Evolutionary conservation across 2,329 filamentous ascomycete species (phyloP).

Genomic region (Aaosphaeria pasadenensis): DNA sequence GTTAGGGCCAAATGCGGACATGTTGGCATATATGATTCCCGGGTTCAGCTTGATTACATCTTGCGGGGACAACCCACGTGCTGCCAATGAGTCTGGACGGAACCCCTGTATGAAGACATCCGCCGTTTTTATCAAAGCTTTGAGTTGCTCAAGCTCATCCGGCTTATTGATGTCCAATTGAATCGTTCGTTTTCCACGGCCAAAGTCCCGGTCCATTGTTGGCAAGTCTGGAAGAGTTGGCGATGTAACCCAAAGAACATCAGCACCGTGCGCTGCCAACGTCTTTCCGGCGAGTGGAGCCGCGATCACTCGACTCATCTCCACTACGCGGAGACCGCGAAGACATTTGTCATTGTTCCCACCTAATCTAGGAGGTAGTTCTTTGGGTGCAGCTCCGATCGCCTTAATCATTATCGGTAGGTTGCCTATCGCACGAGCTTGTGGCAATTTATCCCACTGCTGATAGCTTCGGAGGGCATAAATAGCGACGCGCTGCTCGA

Average conservation of each 20-base stretch:
- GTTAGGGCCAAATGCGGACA: slow-evolving; percentile 52
- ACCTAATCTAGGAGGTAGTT: background rate
- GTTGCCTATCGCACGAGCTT: slow-evolving; percentile 43
- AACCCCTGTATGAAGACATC: slow-evolving; percentile 57
- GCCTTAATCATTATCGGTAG: slow-evolving; percentile 47
- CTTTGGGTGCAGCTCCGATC: slow-evolving; percentile 11
- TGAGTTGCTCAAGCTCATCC: slow-evolving; percentile 39
- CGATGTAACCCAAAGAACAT: slow-evolving; percentile 47
- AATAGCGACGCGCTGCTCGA: background rate
- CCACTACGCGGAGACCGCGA: slow-evolving; percentile 40
- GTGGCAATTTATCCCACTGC: slow-evolving; percentile 52
- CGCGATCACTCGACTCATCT: slow-evolving; percentile 45
- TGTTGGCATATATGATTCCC: slow-evolving; percentile 48
- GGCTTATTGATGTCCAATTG: slow-evolving; percentile 47
- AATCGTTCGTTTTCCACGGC: slow-evolving; percentile 47
- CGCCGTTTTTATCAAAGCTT: slow-evolving; percentile 45
- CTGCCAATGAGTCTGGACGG: slow-evolving; percentile 47
- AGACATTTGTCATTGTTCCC: slow-evolving; percentile 28
- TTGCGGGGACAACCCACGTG: slow-evolving; percentile 41
- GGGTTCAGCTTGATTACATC: slow-evolving; percentile 41
- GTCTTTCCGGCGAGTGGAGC: slow-evolving; percentile 43
- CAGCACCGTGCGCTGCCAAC: slow-evolving; percentile 45
- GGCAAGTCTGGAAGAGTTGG: slow-evolving; percentile 43
- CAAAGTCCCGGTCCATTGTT: slow-evolving; percentile 41
- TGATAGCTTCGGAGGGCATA: slow-evolving; percentile 47